Base-by-base conservation (phyloP, 192 early-diverging fungal genomes). In the Backusella tuberculispora region DNA sequence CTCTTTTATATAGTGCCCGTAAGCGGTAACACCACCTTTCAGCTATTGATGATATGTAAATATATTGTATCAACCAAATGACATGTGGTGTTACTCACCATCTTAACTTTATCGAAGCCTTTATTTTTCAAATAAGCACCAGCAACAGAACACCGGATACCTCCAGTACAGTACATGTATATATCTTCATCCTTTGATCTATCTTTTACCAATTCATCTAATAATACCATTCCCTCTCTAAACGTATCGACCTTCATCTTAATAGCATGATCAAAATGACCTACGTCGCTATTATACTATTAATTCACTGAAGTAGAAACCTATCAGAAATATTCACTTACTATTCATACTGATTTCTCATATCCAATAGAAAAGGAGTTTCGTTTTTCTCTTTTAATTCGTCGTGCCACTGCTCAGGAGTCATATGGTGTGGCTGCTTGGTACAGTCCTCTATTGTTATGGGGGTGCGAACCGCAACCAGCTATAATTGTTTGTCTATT, bases 91-190 rank as follows among this genome's bases (percentile, higher is more conserved):
- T 15, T 15, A 37, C 45, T 60, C 66, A 80, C 78, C 66, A 90
- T 89, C 46, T 89, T 90, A 66, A 94, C 90, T 29, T 87, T 86
- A 24, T 83, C 74, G 66, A 87, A 89, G 7, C 92, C 92, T 24
- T 87, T 87, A 13, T 83, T 80, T 21, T 84, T 88, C 15, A 94
- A 80, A 14, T 90, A 80, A n/a, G 92, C 88, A 13, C 92, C 92
- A 19, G 92, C 90, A 14, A 90, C 84, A 1, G 91, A 90, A 66
- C 92, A 94, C 6, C 92, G 85, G 44, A 94, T 94, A 14, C 92
- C 92, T 40, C 92, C 92, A 6, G 92, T 92, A 78, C 92, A 94
- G 68, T 94, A 94, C 92, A 94, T 94, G 75, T 87, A 90, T 17
- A 94, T 88, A 29, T 89, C 89, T 64, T 89, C 72, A 38, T 88